Conservation (phyloP, 1,284 basidiomycete genomes). For the Irpex lacteus region DNA sequence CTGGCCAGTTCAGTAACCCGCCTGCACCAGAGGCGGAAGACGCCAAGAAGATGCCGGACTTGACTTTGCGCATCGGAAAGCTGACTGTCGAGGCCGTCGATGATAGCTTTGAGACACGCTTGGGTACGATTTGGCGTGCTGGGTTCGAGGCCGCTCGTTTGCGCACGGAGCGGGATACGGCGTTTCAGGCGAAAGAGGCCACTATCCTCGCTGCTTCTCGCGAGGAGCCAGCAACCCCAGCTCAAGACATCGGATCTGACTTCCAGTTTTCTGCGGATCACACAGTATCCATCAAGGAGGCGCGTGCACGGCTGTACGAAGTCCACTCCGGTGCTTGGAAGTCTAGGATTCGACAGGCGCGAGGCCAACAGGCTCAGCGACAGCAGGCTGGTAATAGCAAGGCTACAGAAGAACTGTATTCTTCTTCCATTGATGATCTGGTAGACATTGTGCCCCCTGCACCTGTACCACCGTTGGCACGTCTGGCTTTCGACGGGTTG, state of each 20-base stretch:
- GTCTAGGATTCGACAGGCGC: constrained; percentile 20
- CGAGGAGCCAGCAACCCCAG: constrained; percentile 14
- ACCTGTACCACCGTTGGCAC: constrained; percentile 71
- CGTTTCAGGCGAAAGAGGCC: constrained; percentile 77
- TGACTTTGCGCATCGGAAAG: constrained; percentile 60
- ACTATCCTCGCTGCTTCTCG: constrained; percentile 48
- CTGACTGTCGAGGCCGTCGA: constrained; percentile 84
- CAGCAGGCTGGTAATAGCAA: constrained; percentile 17
- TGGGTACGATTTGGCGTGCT: constrained; percentile 78
- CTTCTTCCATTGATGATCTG: constrained; percentile 24
- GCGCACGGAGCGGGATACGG: constrained; percentile 78
- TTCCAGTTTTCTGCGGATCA: constrained; percentile 63
- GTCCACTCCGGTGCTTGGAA: constrained; percentile 83
- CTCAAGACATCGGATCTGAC: constrained; percentile 23
- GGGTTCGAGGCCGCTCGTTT: constrained; percentile 76
- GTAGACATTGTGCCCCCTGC: constrained; percentile 34
- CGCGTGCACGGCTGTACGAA: constrained; percentile 68
- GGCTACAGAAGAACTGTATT: constrained; percentile 11
- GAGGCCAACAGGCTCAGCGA: constrained; percentile 15
- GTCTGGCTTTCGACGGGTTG: constrained; percentile 65
- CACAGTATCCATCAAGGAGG: constrained; percentile 70
- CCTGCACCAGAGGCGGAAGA: constrained; percentile 63
- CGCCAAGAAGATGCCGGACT: constrained; percentile 68
- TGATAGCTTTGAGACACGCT: constrained; percentile 80
- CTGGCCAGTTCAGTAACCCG: constrained; percentile 45